These are phyloP conservation scores for Pseudogymnoascus sp. DNA, from an alignment of 2,329 filamentous ascomycete genomes.

Conservation along the genomic window DNA sequence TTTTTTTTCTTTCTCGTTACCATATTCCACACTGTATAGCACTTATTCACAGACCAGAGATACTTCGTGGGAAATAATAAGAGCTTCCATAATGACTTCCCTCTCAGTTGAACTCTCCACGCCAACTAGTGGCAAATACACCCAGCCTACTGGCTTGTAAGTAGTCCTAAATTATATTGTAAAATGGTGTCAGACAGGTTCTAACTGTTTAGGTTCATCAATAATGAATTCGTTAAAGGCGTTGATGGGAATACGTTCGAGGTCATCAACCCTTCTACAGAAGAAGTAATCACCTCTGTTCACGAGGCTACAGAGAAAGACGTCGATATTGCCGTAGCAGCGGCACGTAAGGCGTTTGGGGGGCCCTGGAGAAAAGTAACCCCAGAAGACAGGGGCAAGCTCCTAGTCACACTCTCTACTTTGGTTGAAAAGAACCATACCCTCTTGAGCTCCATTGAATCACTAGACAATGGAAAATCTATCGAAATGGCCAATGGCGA, in stretches of 20 bases:
- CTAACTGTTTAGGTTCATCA: constrained; percentile 52
- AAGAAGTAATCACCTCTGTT: constrained; percentile 78
- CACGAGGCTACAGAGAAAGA: constrained; percentile 85
- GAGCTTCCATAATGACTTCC: constrained; percentile 19
- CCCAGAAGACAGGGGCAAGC: constrained; percentile 62
- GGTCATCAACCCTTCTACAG: constrained; percentile 80
- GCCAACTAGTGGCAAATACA: constrained; percentile 28
- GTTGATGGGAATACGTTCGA: constrained; percentile 87
- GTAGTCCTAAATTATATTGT: constrained; percentile 12
- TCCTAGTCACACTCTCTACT: constrained; percentile 71
- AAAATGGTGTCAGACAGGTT: neutral
- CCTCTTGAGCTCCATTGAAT: constrained; percentile 72
- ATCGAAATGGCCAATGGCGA: constrained; percentile 71
- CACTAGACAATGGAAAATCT: constrained; percentile 83
- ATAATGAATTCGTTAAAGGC: constrained; percentile 81
- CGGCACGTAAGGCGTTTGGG: constrained; percentile 80
- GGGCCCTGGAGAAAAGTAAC: constrained; percentile 61
- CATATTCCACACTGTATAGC: neutral
- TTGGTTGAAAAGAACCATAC: constrained; percentile 73
- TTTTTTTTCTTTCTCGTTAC: neutral
- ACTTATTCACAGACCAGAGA: neutral
- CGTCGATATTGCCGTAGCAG: constrained; percentile 70
- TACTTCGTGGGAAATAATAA: neutral
- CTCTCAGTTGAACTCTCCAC: constrained; percentile 21
- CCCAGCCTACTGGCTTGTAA: constrained; percentile 37